phyloP scores from a whole-genome alignment of 2,329 filamentous ascomycete species.

The Fragosphaeria purpurea region DNA sequence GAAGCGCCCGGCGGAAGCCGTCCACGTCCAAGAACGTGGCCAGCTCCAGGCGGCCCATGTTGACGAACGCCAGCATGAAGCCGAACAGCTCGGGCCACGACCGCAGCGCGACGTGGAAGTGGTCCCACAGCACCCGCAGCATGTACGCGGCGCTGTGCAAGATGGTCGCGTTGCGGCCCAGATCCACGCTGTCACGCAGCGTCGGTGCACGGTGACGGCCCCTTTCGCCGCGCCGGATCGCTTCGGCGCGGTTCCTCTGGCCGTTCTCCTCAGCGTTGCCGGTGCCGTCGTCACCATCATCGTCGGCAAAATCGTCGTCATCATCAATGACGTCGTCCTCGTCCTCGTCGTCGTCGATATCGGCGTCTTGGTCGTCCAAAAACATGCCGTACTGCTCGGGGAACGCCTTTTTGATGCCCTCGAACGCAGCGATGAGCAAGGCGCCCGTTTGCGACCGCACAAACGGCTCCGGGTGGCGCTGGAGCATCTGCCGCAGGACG shows the following conservation, averaged over 20 bases:
- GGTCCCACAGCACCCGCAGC: constrained; percentile 48
- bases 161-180: constrained; percentile 14
- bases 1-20: constrained; percentile 49
- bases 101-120: constrained; percentile 50
- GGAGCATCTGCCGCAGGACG: constrained; percentile 53
- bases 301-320: constrained; percentile 16
- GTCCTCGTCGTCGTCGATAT: constrained; percentile 17
- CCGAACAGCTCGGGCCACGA: constrained; percentile 72
- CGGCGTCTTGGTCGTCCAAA: constrained; percentile 9
- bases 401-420: constrained; percentile 37
- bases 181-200: neutral
- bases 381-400: constrained; percentile 36
- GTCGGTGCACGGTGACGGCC: too few species aligned
- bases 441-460: constrained; percentile 45
- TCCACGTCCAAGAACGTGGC: constrained; percentile 48
- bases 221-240: constrained; percentile 23
- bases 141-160: constrained; percentile 32
- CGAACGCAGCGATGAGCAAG: constrained; percentile 43
- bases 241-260: neutral
- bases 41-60: constrained; percentile 49
- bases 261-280: neutral
- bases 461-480: constrained; percentile 46
- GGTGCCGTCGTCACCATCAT: constrained; percentile 14
- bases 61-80: constrained; percentile 56
- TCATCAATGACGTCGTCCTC: constrained; percentile 19